Conservation (phyloP, 805 yeast species). For the Wickerhamiella kurtzmanii region DNA sequence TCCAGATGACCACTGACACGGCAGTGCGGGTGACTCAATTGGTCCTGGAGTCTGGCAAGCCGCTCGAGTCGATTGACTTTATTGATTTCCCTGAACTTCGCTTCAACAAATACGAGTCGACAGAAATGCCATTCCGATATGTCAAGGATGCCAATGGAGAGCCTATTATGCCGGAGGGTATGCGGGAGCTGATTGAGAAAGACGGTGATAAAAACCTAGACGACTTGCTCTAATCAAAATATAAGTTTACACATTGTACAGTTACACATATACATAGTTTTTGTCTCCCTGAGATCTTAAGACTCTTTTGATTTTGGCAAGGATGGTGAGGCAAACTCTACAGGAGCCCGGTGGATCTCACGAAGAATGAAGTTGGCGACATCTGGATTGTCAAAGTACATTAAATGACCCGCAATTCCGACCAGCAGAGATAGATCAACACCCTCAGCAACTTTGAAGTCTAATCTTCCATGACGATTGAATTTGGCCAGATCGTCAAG, state of each 20-base stretch:
- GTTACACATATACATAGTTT: neutral
- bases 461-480: slow-evolving; percentile 68
- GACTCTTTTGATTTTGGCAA: slow-evolving; percentile 9
- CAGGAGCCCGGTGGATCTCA: slow-evolving; percentile 30
- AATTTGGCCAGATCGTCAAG: slow-evolving; percentile 31
- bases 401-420: slow-evolving; percentile 74
- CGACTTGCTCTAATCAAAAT: slow-evolving; percentile 11
- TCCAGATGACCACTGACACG: slow-evolving; percentile 97
- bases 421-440: slow-evolving; percentile 66
- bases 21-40: slow-evolving; percentile 84
- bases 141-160: slow-evolving; percentile 46
- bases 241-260: slow-evolving; percentile 1
- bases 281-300: slow-evolving; percentile 5
- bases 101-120: slow-evolving; percentile 76
- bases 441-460: slow-evolving; percentile 66
- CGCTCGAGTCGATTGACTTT: slow-evolving; percentile 63
- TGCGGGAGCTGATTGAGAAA: slow-evolving; percentile 70
- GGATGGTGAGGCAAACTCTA: slow-evolving; percentile 7
- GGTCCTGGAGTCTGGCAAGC: slow-evolving; percentile 45
- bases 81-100: slow-evolving; percentile 91
- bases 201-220: slow-evolving; percentile 59
- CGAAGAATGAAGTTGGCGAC: slow-evolving; percentile 65
- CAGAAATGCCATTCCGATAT: slow-evolving; percentile 96
- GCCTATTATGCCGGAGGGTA: slow-evolving; percentile 86
- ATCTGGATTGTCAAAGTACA: slow-evolving; percentile 77